Base-by-base conservation (phyloP, 441 rosid genomes). In the Biscutella auriculata region DNA sequence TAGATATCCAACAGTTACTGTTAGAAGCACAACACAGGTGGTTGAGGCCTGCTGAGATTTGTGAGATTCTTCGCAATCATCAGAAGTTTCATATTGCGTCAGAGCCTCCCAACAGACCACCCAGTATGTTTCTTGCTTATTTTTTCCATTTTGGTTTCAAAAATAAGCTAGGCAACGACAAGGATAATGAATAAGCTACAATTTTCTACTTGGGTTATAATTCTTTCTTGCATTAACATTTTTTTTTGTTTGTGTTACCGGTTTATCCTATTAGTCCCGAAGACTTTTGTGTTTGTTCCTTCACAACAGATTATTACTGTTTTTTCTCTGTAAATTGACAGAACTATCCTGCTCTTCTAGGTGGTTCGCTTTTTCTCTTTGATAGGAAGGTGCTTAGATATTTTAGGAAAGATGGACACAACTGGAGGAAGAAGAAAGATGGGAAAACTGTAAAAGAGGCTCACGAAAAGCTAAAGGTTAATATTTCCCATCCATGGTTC, bases 401-500 rank as follows among this genome's bases (percentile, higher is more conserved):
- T 75, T 93, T 89, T 49, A 79, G 97, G 55, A 93, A 87, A 76
- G 99, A 89, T 64, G 99, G 97, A 8, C 99, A 93, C 78, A 82
- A 71, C 48, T 93, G 99, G 99, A 82, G 96, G 79, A 89, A 89
- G 82, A 93, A 87, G 71, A 87, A 70, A 52, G 99, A 93, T 69
- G 96, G 96, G 49, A 93, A 89, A 73, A 89, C 95, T 1, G 80
- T 93, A 16, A 93, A 79, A 79, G 98, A 92, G 79, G 98, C 97
- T 65, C 97, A 92, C 63, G 98, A 92, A 79, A 88, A 79, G 79
- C 76, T 92, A 23, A 92, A 92, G 92, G 97, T 84, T 66, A 68
- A 73, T n/a, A n/a, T n/a, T n/a, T n/a, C n/a, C n/a, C n/a, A n/a
- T n/a, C n/a, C n/a, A n/a, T n/a, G n/a, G n/a, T n/a, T n/a, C n/a